These are phyloP conservation scores for Xylaria multiplex DNA, from an alignment of 2,329 filamentous ascomycete genomes.

Conservation along the genomic window DNA sequence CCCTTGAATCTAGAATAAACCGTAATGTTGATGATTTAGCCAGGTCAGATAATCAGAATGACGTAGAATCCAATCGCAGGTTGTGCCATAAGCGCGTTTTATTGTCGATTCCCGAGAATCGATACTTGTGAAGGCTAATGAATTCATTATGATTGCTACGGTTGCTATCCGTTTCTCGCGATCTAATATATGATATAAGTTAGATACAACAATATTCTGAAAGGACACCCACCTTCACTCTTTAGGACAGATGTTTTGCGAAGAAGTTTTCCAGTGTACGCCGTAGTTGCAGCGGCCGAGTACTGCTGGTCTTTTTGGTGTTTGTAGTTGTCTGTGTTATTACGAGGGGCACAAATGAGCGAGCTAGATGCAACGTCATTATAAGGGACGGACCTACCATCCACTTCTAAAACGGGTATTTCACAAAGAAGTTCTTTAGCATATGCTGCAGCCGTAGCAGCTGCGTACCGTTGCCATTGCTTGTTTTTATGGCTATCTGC, in stretches of 20 bases:
- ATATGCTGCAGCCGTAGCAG: conserved; percentile 2
- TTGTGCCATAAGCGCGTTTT: conserved; percentile 24
- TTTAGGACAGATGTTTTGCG: too few species aligned
- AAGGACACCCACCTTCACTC: too few species aligned
- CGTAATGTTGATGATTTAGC: too few species aligned
- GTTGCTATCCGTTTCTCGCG: background rate
- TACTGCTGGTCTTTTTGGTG: too few species aligned
- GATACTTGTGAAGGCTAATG: conserved; percentile 38
- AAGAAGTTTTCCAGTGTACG: too few species aligned
- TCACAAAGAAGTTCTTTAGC: background rate
- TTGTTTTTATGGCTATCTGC: conserved; percentile 12
- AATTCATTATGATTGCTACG: conserved; percentile 12
- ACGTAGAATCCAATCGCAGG: too few species aligned
- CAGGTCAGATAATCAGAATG: too few species aligned
- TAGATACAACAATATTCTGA: background rate
- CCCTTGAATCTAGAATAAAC: background rate
- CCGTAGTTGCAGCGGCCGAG: too few species aligned
- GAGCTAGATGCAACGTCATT: too few species aligned
- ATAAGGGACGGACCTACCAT: background rate
- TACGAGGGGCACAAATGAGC: too few species aligned
- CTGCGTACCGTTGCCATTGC: conserved; percentile 12
- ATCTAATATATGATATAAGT: background rate
- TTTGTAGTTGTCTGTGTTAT: too few species aligned
- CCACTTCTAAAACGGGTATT: background rate
- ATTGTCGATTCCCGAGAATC: conserved; percentile 34